Conservation (phyloP, 495 filamentous ascomycete genomes). For the Parathielavia appendiculata region DNA sequence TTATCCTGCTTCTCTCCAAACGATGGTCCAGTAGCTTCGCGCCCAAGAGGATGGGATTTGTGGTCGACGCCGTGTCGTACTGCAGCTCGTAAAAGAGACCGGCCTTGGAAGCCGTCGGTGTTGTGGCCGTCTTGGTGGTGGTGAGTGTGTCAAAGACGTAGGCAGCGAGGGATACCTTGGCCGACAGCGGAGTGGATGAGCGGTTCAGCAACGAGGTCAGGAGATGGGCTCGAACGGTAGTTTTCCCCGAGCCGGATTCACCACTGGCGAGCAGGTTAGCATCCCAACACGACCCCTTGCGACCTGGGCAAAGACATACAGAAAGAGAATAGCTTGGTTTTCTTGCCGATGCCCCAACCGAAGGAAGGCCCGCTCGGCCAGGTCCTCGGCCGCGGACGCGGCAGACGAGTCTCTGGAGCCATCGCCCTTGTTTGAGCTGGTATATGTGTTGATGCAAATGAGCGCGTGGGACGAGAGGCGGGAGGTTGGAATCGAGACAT, state of each 20-base stretch:
- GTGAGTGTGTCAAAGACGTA: conserved; percentile 95
- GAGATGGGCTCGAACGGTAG: conserved; percentile 83
- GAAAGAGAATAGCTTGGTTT: conserved; percentile 85
- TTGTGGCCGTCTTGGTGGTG: conserved; percentile 95
- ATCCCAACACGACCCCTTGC: neutral
- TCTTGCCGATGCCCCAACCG: conserved; percentile 84
- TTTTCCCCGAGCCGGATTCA: conserved; percentile 93
- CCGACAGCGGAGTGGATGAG: conserved; percentile 85
- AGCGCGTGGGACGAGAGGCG: conserved; percentile 85
- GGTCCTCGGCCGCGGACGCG: conserved; percentile 79
- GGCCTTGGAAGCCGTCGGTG: conserved; percentile 89
- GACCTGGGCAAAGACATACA: conserved; percentile 54
- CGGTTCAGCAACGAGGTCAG: conserved; percentile 77
- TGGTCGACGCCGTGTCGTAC: conserved; percentile 81
- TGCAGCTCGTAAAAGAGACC: conserved; percentile 94
- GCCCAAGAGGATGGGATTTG: conserved; percentile 78
- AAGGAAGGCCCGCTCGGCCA: conserved; percentile 78
- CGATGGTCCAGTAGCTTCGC: conserved; percentile 92
- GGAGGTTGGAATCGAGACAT: conserved; percentile 80
- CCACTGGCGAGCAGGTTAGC: conserved; percentile 53
- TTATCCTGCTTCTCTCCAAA: conserved; percentile 82
- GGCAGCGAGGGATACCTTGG: conserved; percentile 84
- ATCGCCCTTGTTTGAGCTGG: conserved; percentile 82
- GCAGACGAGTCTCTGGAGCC: conserved; percentile 80
- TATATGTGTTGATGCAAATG: conserved; percentile 89